Conservation (phyloP, 257 asterid genomes). For the Solanum piurae region DNA sequence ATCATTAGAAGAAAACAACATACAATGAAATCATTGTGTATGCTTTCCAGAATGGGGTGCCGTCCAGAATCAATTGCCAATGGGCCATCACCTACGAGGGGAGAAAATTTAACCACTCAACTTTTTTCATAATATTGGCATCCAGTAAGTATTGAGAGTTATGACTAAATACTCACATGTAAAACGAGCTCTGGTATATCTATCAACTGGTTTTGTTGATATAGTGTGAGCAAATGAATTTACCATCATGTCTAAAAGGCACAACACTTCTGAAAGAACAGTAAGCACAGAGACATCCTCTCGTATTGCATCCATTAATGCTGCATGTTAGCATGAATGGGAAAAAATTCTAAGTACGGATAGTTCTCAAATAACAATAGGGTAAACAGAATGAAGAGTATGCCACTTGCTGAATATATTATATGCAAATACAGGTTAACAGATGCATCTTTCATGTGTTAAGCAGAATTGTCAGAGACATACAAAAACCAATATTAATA, state of each 20-base stretch:
- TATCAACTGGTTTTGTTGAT: slow-evolving; percentile 88
- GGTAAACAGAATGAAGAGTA: neutral
- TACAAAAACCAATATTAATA: neutral
- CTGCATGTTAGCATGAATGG: slow-evolving; percentile 41
- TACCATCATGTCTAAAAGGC: slow-evolving; percentile 96
- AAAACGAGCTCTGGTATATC: slow-evolving; percentile 81
- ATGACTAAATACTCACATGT: slow-evolving; percentile 42
- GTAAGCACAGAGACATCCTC: slow-evolving; percentile 76
- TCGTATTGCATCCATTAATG: slow-evolving; percentile 66
- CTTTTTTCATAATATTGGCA: neutral
- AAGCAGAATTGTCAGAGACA: neutral
- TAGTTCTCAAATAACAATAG: neutral
- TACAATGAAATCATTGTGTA: slow-evolving; percentile 82
- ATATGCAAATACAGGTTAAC: neutral
- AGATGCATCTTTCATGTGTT: neutral
- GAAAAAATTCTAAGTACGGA: neutral
- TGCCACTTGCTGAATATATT: neutral
- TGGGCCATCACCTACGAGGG: slow-evolving; percentile 75
- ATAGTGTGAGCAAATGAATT: slow-evolving; percentile 92
- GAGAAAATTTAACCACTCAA: neutral
- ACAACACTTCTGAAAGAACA: slow-evolving; percentile 82
- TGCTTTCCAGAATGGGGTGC: slow-evolving; percentile 82
- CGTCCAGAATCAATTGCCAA: slow-evolving; percentile 94
- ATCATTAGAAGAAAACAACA: slow-evolving; percentile 2
- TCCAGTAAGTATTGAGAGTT: neutral